phyloP scores from a whole-genome alignment of 2,329 filamentous ascomycete genomes.

The Elsinoe necatrix region DNA sequence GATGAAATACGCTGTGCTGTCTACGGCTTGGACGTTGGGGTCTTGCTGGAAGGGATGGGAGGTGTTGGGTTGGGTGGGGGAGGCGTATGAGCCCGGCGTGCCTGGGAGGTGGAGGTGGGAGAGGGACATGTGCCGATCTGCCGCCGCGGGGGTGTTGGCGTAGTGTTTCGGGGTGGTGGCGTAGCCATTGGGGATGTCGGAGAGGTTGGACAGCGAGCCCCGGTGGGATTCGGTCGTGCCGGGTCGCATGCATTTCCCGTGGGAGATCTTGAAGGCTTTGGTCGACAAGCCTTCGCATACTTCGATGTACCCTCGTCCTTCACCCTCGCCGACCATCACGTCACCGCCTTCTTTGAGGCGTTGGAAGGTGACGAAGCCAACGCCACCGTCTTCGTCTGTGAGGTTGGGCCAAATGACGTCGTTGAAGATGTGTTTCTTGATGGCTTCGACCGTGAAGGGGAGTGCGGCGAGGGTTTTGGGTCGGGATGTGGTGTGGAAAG shows the following conservation, averaged over 20 bases:
- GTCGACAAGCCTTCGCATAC: constrained; percentile 83
- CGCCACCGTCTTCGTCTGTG: constrained; percentile 90
- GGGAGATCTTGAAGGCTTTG: constrained; percentile 77
- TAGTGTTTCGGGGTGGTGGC: constrained; percentile 23
- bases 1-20: constrained; percentile 91
- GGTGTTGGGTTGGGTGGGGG: not conserved
- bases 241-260: constrained; percentile 77
- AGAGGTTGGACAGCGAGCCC: constrained; percentile 34
- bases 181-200: constrained; percentile 27
- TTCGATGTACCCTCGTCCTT: constrained; percentile 75
- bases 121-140: not conserved
- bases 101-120: constrained; percentile 23
- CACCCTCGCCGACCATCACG: constrained; percentile 69
- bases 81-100: constrained; percentile 23
- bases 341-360: constrained; percentile 84
- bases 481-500: constrained; percentile 63
- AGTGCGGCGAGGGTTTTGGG: constrained; percentile 82
- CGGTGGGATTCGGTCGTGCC: constrained; percentile 32
- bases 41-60: constrained; percentile 15
- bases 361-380: constrained; percentile 83
- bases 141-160: constrained; percentile 21
- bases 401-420: constrained; percentile 97
- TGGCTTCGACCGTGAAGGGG: constrained; percentile 79
- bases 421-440: constrained; percentile 95
- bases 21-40: constrained; percentile 55